Conservation (phyloP, 2,329 filamentous ascomycete species). For the Lasiodiplodia theobromae region DNA sequence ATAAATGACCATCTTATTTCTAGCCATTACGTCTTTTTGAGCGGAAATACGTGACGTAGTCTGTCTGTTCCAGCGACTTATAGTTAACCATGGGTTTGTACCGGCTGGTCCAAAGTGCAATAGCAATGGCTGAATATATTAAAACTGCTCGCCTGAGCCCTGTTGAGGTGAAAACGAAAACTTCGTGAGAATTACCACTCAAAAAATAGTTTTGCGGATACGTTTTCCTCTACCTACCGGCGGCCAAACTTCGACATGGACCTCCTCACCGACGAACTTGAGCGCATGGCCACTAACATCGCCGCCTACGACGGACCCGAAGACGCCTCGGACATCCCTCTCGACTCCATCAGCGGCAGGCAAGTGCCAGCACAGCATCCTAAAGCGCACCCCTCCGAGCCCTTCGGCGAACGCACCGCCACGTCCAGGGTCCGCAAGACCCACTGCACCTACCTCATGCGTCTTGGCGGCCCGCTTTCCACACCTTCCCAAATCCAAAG, state of each 20-base stretch:
- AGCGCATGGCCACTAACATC: slow-evolving; percentile 25
- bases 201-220: too few species aligned
- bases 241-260: slow-evolving; percentile 1
- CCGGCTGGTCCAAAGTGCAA: too few species aligned
- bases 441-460: slow-evolving; percentile 35
- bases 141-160: too few species aligned
- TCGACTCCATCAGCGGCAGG: slow-evolving; percentile 15
- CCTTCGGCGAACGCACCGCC: neutral
- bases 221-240: too few species aligned
- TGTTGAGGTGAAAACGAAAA: too few species aligned
- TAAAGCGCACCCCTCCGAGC: neutral
- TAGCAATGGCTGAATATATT: too few species aligned
- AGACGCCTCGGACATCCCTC: slow-evolving; percentile 4
- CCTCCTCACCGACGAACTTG: slow-evolving; percentile 15
- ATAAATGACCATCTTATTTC: too few species aligned
- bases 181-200: too few species aligned
- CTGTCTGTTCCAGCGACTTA: too few species aligned
- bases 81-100: too few species aligned
- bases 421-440: neutral
- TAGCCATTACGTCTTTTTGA: too few species aligned
- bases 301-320: slow-evolving; percentile 11
- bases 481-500: slow-evolving; percentile 34
- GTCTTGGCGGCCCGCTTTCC: slow-evolving; percentile 36
- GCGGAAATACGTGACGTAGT: too few species aligned
- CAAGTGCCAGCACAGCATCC: neutral